Evolutionary conservation across 768 basidiomycete genomes (phyloP).

Genomic region (Podaxis sp.): DNA sequence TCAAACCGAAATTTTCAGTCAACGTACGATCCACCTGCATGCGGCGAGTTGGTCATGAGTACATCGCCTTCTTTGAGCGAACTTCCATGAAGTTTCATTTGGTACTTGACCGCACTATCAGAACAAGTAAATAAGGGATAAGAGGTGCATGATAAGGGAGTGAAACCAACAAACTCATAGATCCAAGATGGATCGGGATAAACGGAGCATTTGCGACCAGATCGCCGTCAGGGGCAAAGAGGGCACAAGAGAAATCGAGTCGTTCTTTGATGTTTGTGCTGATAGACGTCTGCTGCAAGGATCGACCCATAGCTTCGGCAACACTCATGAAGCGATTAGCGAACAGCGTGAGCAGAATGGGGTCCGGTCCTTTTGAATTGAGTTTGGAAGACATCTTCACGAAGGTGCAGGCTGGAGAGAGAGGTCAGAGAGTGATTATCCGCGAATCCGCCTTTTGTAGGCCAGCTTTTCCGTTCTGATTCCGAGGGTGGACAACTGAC

Average conservation of each 20-base stretch:
- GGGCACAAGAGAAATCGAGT: conserved; percentile 91
- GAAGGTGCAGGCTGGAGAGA: neutral
- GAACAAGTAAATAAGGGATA: neutral
- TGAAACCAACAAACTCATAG: conserved; percentile 82
- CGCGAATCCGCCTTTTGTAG: conserved; percentile 1
- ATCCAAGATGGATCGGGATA: conserved; percentile 83
- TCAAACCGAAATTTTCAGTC: conserved; percentile 7
- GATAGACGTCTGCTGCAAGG: conserved; percentile 87
- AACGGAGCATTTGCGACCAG: conserved; percentile 94
- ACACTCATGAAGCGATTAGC: conserved; percentile 98
- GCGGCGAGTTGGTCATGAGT: conserved; percentile 88
- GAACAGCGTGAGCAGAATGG: conserved; percentile 87
- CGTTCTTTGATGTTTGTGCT: conserved; percentile 96
- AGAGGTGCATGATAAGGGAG: neutral
- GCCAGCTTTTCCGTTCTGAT: conserved; percentile 7
- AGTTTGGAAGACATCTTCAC: conserved; percentile 17
- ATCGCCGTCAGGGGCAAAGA: conserved; percentile 94
- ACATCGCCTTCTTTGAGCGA: conserved; percentile 87
- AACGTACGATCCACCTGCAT: conserved; percentile 83
- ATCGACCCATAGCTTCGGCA: conserved; percentile 93
- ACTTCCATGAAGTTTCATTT: conserved; percentile 74
- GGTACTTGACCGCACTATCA: conserved; percentile 79
- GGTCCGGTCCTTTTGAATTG: conserved; percentile 58
- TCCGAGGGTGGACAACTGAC: neutral
- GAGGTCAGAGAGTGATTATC: neutral